Conservation (phyloP, 129 eudicot species). For the Chrysanthemum seticuspe region DNA sequence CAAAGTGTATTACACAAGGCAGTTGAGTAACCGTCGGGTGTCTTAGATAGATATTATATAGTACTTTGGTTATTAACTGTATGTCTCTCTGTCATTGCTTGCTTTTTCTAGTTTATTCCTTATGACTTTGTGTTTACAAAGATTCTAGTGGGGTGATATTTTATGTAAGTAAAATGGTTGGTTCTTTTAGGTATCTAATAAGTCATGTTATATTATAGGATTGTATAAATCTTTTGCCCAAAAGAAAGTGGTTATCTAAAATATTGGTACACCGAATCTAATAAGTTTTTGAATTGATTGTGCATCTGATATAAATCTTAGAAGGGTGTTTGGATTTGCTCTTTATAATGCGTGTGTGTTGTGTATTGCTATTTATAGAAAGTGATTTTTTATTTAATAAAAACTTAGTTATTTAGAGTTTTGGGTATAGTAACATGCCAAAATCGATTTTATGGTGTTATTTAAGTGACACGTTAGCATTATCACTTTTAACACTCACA, state of each 20-base stretch:
- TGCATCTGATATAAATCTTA: not conserved
- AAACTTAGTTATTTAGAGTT: too few species aligned
- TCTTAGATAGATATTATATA: not conserved
- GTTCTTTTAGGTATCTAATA: not conserved
- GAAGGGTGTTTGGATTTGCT: too few species aligned
- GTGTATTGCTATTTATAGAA: too few species aligned
- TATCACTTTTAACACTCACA: too few species aligned
- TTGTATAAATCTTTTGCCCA: not conserved
- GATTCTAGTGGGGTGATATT: too few species aligned
- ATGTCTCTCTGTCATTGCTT: not conserved
- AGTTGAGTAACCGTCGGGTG: constrained; percentile 41
- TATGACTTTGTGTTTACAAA: too few species aligned
- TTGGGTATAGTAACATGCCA: too few species aligned
- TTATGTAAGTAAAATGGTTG: too few species aligned
- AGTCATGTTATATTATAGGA: not conserved
- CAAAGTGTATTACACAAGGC: constrained; percentile 23
- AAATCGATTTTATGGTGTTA: too few species aligned
- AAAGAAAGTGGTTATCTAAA: not conserved
- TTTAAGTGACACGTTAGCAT: too few species aligned
- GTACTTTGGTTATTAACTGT: constrained; percentile 6
- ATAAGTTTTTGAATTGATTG: constrained; percentile 1
- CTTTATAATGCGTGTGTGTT: too few species aligned
- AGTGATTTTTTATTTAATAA: too few species aligned
- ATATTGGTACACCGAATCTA: not conserved
- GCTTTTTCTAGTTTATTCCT: not conserved